These are phyloP conservation scores for Butyriboletus appendiculatus DNA, from an alignment of 1,284 basidiomycete species.

Conservation along the genomic window DNA sequence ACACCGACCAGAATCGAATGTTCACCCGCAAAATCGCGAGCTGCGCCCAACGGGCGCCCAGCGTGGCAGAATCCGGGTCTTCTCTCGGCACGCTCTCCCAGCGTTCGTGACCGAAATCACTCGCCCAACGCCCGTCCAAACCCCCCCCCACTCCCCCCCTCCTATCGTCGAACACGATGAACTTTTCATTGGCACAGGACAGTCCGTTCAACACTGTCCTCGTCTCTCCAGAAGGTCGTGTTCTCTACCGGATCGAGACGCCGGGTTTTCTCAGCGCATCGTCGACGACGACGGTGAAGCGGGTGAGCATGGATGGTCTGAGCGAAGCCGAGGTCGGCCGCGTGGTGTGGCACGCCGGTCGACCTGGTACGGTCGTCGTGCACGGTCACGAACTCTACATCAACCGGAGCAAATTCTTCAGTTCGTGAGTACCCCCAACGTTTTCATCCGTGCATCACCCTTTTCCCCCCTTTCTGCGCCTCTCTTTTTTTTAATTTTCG, in stretches of 20 bases:
- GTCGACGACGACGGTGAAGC: constrained; percentile 26
- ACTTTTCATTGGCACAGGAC: constrained; percentile 34
- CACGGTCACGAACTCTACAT: constrained; percentile 31
- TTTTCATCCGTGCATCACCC: too few species aligned
- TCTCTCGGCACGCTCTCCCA: constrained; percentile 33
- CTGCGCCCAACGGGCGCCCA: constrained; percentile 24
- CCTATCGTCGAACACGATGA: constrained; percentile 20
- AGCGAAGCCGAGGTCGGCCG: constrained; percentile 30
- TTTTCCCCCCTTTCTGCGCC: too few species aligned
- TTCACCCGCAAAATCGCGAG: constrained; percentile 1
- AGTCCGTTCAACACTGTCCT: constrained; percentile 36
- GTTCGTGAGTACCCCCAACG: constrained; percentile 27
- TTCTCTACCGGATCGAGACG: constrained; percentile 33
- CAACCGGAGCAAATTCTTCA: constrained; percentile 28
- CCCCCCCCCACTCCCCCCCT: constrained; percentile 14
- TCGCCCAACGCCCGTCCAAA: constrained; percentile 7
- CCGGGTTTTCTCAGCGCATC: constrained; percentile 15
- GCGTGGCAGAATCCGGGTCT: constrained; percentile 37
- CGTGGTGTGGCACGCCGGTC: constrained; percentile 33
- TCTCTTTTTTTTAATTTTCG: too few species aligned
- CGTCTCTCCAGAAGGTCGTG: constrained; percentile 31
- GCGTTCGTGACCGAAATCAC: constrained; percentile 9
- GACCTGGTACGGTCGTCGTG: constrained; percentile 29
- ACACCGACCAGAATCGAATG: neutral
- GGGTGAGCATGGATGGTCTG: constrained; percentile 27